A percentile compares a stretch with the other conserved stretches of the same genome.
These are phyloP conservation scores for Glycine soja DNA, from an alignment of 306 rosid species.

Conservation along the genomic window DNA sequence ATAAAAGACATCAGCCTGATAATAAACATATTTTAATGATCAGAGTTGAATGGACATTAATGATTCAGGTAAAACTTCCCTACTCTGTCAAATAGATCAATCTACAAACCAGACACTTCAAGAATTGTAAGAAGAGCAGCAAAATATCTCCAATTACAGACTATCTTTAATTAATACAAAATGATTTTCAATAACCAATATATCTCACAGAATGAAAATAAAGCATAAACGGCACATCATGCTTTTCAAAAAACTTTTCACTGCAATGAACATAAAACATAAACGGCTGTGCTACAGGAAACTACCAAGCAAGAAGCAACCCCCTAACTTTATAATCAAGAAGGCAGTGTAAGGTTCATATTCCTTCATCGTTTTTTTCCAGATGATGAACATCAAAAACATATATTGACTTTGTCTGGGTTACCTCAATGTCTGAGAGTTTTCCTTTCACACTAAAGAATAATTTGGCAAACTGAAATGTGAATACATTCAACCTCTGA, in stretches of 20 bases:
- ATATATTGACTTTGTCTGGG: constrained; percentile 30
- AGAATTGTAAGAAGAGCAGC: constrained; percentile 18
- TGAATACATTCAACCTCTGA: constrained; percentile 20
- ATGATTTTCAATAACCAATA: constrained; percentile 41
- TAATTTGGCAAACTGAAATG: constrained; percentile 38
- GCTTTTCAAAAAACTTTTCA: constrained; percentile 45
- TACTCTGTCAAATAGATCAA: constrained; percentile 25
- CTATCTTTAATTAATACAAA: constrained; percentile 35
- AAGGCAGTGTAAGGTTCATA: constrained; percentile 34
- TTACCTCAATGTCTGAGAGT: constrained; percentile 44
- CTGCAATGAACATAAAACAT: constrained; percentile 42
- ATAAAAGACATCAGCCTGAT: not conserved
- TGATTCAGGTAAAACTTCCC: not conserved
- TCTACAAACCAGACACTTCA: constrained; percentile 35
- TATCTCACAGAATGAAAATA: constrained; percentile 43
- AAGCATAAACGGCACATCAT: constrained; percentile 43
- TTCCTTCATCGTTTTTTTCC: constrained; percentile 38
- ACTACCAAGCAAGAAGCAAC: constrained; percentile 39
- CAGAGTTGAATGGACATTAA: not conserved
- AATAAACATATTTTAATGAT: constrained; percentile 21
- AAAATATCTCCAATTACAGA: constrained; percentile 45
- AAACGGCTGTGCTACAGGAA: constrained; percentile 41
- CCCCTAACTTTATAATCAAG: constrained; percentile 47
- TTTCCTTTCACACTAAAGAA: constrained; percentile 40
- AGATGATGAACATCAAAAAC: constrained; percentile 39